Conservation (phyloP, 2,329 filamentous ascomycete genomes). For the Penicillium sp. region DNA sequence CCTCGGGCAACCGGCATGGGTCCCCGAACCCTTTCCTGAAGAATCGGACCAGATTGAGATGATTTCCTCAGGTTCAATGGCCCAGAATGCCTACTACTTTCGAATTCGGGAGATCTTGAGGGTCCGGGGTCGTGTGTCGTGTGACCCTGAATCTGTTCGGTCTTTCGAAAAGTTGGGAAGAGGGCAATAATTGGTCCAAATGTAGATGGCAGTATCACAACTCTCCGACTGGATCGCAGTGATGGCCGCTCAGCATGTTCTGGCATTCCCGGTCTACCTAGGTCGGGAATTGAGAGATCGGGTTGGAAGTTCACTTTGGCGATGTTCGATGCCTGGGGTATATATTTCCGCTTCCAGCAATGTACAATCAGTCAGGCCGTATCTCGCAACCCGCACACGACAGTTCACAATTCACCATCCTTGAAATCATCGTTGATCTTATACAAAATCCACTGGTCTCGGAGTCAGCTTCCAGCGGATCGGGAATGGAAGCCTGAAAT, state of each 20-base stretch:
- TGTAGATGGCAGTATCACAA: conserved; percentile 3
- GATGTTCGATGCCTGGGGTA: neutral
- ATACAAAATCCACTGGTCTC: neutral
- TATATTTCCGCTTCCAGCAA: neutral
- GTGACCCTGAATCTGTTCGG: conserved; percentile 6
- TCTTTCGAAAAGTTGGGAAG: conserved; percentile 4
- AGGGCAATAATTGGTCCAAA: conserved; percentile 2
- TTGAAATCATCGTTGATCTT: neutral
- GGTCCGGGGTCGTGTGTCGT: conserved; percentile 9
- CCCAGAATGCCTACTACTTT: neutral
- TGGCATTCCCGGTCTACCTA: no score
- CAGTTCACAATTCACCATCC: no score
- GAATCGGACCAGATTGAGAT: neutral
- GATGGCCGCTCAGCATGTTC: neutral
- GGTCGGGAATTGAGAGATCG: neutral
- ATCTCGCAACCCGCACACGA: no score
- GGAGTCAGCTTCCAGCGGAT: neutral
- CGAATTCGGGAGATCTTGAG: neutral
- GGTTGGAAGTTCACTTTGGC: neutral
- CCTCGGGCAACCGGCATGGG: conserved; percentile 11
- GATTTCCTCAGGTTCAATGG: neutral
- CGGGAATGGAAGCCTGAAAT: neutral
- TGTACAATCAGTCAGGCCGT: neutral
- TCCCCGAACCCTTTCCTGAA: conserved; percentile 1
- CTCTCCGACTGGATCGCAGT: conserved; percentile 4